A percentile compares a stretch with the other conserved stretches of the same genome.
phyloP scores from a whole-genome alignment of 192 early-diverging fungal genomes.

The Lunasporangiospora selenospora region DNA sequence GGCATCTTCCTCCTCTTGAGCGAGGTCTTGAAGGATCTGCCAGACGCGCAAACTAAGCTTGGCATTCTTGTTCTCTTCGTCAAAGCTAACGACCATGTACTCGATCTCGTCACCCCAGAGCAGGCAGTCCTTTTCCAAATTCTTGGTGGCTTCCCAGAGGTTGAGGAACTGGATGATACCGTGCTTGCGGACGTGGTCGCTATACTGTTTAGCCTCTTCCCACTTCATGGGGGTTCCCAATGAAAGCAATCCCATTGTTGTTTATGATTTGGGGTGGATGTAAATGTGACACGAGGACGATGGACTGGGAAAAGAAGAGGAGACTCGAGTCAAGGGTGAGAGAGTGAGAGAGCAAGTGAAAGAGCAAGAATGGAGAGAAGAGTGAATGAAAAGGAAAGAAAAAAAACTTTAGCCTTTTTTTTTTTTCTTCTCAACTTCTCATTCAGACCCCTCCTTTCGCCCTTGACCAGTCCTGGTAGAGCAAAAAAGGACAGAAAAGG shows the following conservation, averaged over 20 bases:
- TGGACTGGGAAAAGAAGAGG: background rate
- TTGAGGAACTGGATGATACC: constrained; percentile 95
- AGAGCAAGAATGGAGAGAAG: background rate
- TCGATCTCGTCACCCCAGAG: constrained; percentile 99
- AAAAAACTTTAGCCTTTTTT: no score
- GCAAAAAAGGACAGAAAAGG: no score
- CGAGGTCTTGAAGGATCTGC: constrained; percentile 77
- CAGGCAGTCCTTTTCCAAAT: constrained; percentile 78
- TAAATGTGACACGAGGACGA: background rate
- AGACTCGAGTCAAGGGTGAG: no score
- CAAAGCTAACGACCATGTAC: constrained; percentile 87
- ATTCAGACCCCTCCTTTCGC: no score
- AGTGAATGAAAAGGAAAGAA: background rate
- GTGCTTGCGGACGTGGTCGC: constrained; percentile 86
- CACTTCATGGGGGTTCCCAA: constrained; percentile 98
- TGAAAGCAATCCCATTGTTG: constrained; percentile 89
- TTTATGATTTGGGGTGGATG: background rate
- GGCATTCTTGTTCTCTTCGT: constrained; percentile 74
- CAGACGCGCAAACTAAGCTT: constrained; percentile 82
- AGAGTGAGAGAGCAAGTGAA: background rate
- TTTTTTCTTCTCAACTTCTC: no score
- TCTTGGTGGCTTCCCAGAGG: constrained; percentile 85
- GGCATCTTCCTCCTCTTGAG: constrained; percentile 74
- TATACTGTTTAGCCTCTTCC: constrained; percentile 86
- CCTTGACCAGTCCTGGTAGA: no score